Conservation (phyloP, 2,329 filamentous ascomycete genomes). For the Cladosporium sp. region DNA sequence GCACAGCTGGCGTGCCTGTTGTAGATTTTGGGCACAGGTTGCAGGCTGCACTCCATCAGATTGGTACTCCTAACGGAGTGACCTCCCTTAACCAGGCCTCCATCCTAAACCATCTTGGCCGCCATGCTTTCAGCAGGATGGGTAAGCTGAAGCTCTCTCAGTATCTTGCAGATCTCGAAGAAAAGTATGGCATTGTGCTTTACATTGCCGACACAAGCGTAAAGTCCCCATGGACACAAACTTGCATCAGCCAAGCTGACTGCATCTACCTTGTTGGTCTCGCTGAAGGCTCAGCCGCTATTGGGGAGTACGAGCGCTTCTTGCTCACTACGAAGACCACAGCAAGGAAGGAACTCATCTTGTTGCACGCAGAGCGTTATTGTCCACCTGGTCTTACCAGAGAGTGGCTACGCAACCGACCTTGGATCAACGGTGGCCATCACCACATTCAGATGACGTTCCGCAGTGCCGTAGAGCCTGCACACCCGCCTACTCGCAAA, state of each 20-base stretch:
- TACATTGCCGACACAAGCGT: slow-evolving; percentile 97
- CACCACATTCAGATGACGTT: slow-evolving; percentile 97
- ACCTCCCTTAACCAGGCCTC: slow-evolving; percentile 90
- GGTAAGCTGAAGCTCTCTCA: slow-evolving; percentile 93
- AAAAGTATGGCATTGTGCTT: slow-evolving; percentile 91
- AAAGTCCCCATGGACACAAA: slow-evolving; percentile 97
- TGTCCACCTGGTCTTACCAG: slow-evolving; percentile 79
- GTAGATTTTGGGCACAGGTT: slow-evolving; percentile 90
- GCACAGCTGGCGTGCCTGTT: slow-evolving; percentile 86
- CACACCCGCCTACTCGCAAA: slow-evolving; percentile 66
- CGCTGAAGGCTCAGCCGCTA: slow-evolving; percentile 81
- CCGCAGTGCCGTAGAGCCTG: slow-evolving; percentile 65
- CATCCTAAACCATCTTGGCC: slow-evolving; percentile 89
- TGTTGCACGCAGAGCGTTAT: slow-evolving; percentile 85
- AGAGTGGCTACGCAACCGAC: slow-evolving; percentile 79
- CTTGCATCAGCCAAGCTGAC: slow-evolving; percentile 93
- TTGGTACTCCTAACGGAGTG: slow-evolving; percentile 83
- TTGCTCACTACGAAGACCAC: slow-evolving; percentile 96
- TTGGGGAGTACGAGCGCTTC: slow-evolving; percentile 95
- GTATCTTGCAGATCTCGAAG: slow-evolving; percentile 92
- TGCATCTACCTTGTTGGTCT: slow-evolving; percentile 90
- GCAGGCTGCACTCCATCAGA: slow-evolving; percentile 81
- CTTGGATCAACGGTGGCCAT: slow-evolving; percentile 98
- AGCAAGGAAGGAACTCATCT: slow-evolving; percentile 83
- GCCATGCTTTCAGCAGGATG: slow-evolving; percentile 96